Base-by-base conservation (phyloP, 177 flowering plant genomes). In the Telopea speciosissima region DNA sequence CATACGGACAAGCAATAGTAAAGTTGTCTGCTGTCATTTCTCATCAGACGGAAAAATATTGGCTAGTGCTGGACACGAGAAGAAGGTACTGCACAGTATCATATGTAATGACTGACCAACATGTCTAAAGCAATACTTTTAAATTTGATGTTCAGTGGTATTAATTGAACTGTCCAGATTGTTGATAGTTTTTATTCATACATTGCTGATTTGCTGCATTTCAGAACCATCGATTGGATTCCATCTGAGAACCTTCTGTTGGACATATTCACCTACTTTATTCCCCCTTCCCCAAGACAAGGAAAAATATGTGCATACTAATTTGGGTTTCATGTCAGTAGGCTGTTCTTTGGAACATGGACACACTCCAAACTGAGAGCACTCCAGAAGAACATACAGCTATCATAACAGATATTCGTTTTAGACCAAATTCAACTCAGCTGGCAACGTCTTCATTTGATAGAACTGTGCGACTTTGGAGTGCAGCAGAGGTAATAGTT, bases 31-130 rank as follows among this genome's bases (percentile, higher is more conserved):
- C 84, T 93, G 97, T 68, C 91, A 91, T 82, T 93, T 93, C 73
- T 93, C 98, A 70, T 88, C 97, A 36, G 93, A 90, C 81, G 98
- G 98, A 74, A 91, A 91, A 80, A 58, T 85, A 65, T 81, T 93
- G 42, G 98, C 96, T 68, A 93, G 91, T 87, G 92, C 91, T 70
- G 98, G 98, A 36, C 96, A 93, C 82, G 97, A 91, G 77, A 91
- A 82, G 79, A 93, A 93, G 97, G 98, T 90, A 66, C 66, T 66
- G 68, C 54, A 36, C 45, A 69, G 56, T 44, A 24, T 63, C 31
- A 5, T 59, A n/a, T 25, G 22, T 59, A 22, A 23, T 28, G 26
- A 68, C 8, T 68, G 40, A 28, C n/a, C 17, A 4, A 42, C 62
- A 28, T 68, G 22, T 28, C 42, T 63, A 40, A 5, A 16, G 66